A percentile compares a stretch with the other conserved stretches of the same genome.
Conservation (phyloP, 345 rosid species). For the Citrus maxima region DNA sequence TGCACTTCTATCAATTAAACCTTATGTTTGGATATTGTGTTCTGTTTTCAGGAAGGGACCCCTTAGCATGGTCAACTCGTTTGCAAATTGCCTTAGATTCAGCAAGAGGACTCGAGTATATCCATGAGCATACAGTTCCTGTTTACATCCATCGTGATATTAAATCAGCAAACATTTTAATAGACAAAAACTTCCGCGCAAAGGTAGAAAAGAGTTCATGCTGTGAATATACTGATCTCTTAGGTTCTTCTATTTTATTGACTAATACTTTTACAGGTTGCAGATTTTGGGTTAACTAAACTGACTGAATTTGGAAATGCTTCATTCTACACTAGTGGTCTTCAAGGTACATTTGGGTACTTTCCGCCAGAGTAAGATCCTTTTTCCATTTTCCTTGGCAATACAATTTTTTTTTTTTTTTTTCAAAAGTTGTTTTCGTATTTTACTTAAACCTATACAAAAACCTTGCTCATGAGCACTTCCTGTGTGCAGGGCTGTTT, state of each 20-base stretch:
- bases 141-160: conserved; percentile 94
- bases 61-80: conserved; percentile 76
- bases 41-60: conserved; percentile 53
- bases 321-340: conserved; percentile 56
- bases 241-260: background rate
- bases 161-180: conserved; percentile 87
- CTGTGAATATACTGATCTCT: background rate
- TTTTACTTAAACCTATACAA: no score
- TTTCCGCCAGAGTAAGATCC: conserved; percentile 93
- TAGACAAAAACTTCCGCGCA: conserved; percentile 77
- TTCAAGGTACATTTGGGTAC: conserved; percentile 92
- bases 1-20: background rate
- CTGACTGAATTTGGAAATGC: conserved; percentile 70
- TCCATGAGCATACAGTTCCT: conserved; percentile 97
- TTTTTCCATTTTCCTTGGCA: background rate
- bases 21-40: background rate
- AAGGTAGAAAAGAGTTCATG: conserved; percentile 41
- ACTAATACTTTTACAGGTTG: conserved; percentile 48
- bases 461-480: no score
- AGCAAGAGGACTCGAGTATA: conserved; percentile 96
- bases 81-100: conserved; percentile 96
- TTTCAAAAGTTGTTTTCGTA: background rate
- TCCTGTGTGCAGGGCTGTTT: conserved; percentile 53
- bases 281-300: conserved; percentile 92
- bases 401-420: background rate